phyloP scores from a whole-genome alignment of 2,329 filamentous ascomycete genomes.

The Trichoderma endophyticum region DNA sequence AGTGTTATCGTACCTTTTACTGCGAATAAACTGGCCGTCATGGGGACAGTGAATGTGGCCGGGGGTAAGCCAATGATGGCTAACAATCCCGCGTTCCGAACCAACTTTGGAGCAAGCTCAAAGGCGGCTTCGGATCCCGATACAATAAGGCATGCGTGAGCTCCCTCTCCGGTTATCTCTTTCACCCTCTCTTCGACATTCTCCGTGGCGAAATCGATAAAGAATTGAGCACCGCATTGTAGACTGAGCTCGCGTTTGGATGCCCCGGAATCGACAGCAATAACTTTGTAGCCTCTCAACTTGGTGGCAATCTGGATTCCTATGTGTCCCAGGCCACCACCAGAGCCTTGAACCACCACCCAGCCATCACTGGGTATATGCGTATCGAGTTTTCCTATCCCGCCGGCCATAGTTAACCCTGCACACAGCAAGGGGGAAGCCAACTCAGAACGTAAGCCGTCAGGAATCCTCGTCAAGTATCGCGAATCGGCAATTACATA shows the following conservation, averaged over 20 bases:
- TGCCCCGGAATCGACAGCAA: constrained; percentile 30
- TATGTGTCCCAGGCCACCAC: constrained; percentile 33
- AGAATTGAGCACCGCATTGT: constrained; percentile 27
- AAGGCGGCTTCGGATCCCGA: constrained; percentile 29
- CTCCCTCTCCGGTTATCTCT: constrained; percentile 28
- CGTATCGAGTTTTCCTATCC: constrained; percentile 21
- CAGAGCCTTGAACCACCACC: constrained; percentile 32
- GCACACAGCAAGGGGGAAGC: constrained; percentile 33
- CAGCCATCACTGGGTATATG: constrained; percentile 25
- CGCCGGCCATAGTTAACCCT: constrained; percentile 33
- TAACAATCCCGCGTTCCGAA: constrained; percentile 28
- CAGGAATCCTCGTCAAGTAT: constrained; percentile 29
- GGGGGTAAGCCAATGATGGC: constrained; percentile 27
- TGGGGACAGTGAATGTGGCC: constrained; percentile 28
- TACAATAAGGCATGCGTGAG: constrained; percentile 28
- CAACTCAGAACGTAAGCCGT: constrained; percentile 21
- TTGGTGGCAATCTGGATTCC: constrained; percentile 32
- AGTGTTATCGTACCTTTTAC: constrained; percentile 18
- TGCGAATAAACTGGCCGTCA: constrained; percentile 26
- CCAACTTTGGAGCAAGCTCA: constrained; percentile 23
- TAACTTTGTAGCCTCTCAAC: constrained; percentile 24
- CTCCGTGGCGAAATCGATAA: constrained; percentile 28
- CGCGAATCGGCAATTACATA: constrained; percentile 31
- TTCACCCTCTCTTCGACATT: constrained; percentile 25
- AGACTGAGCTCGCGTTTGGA: constrained; percentile 24